phyloP scores from a whole-genome alignment of 148 eudicot genomes.

The Talinum fruticosum region DNA sequence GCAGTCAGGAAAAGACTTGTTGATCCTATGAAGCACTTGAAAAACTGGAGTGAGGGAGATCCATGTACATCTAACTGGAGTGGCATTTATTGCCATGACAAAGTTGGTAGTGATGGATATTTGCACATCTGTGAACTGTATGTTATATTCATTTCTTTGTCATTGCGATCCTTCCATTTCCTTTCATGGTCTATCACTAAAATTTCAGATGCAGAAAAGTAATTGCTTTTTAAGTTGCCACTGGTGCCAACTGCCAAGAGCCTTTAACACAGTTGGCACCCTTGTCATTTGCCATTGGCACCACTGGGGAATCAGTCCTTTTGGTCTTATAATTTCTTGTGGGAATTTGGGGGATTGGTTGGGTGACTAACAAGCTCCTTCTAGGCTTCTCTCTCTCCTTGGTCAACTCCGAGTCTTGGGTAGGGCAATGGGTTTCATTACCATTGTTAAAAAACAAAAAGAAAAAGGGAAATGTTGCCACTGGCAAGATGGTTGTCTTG shows the following conservation, averaged over 20 bases:
- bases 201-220: neutral
- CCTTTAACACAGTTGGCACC: too few species aligned
- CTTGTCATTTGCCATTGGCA: too few species aligned
- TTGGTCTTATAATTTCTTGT: too few species aligned
- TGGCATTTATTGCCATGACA: conserved; percentile 46
- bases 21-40: conserved; percentile 45
- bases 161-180: neutral
- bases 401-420: too few species aligned
- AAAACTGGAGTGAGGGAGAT: conserved; percentile 50
- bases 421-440: too few species aligned
- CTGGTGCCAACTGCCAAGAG: neutral
- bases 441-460: too few species aligned
- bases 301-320: too few species aligned
- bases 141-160: conserved; percentile 19
- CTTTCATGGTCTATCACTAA: neutral
- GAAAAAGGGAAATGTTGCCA: too few species aligned
- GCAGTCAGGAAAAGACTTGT: conserved; percentile 35
- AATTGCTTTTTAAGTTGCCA: neutral
- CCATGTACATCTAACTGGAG: conserved; percentile 60
- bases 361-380: too few species aligned
- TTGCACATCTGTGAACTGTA: conserved; percentile 65
- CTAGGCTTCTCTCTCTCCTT: too few species aligned
- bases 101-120: conserved; percentile 31
- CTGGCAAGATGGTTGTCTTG: too few species aligned
- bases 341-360: too few species aligned